Conservation (phyloP, 495 filamentous ascomycete genomes). For the Hyaloscypha finlandica region DNA sequence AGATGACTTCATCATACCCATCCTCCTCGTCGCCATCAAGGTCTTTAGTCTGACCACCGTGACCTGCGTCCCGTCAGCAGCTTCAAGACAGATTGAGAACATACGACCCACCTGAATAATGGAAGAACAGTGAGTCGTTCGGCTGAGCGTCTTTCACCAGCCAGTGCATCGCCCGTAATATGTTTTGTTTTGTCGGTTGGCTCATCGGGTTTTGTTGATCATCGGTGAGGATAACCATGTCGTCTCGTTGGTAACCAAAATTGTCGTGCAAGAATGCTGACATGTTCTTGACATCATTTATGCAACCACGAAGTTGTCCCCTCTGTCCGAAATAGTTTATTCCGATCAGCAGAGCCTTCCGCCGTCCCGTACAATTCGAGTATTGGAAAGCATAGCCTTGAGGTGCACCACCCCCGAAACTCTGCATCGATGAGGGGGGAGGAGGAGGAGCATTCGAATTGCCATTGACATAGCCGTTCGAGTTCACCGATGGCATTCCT, state of each 20-base stretch:
- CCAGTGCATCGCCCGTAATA: slow-evolving; percentile 98
- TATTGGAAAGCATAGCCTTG: slow-evolving; percentile 83
- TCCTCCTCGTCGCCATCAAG: slow-evolving; percentile 92
- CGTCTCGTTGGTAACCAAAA: slow-evolving; percentile 91
- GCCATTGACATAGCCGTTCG: slow-evolving; percentile 56
- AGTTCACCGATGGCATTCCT: slow-evolving; percentile 48
- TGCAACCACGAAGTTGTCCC: slow-evolving; percentile 90
- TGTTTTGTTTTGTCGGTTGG: slow-evolving; percentile 94
- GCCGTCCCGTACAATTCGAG: slow-evolving; percentile 84
- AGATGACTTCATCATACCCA: slow-evolving; percentile 97
- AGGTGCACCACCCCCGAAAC: slow-evolving; percentile 79
- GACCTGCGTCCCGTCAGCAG: slow-evolving; percentile 55
- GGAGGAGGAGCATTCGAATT: slow-evolving; percentile 56
- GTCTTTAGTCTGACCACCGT: slow-evolving; percentile 97
- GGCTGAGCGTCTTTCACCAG: slow-evolving; percentile 91
- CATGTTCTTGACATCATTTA: slow-evolving; percentile 99
- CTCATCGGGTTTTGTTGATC: slow-evolving; percentile 97
- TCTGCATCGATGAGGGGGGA: slow-evolving; percentile 59
- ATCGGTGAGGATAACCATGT: slow-evolving; percentile 98
- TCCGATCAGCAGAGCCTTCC: slow-evolving; percentile 92
- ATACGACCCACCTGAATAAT: slow-evolving; percentile 79
- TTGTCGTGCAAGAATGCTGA: slow-evolving; percentile 85
- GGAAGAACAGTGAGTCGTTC: slow-evolving; percentile 97
- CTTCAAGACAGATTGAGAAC: slow-evolving; percentile 31
- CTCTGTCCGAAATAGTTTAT: slow-evolving; percentile 98